Percentiles rank a stretch among this genome's conserved stretches.
Conservation (phyloP, 2,329 filamentous ascomycete species). For the Trichoderma atrobrunneum region DNA sequence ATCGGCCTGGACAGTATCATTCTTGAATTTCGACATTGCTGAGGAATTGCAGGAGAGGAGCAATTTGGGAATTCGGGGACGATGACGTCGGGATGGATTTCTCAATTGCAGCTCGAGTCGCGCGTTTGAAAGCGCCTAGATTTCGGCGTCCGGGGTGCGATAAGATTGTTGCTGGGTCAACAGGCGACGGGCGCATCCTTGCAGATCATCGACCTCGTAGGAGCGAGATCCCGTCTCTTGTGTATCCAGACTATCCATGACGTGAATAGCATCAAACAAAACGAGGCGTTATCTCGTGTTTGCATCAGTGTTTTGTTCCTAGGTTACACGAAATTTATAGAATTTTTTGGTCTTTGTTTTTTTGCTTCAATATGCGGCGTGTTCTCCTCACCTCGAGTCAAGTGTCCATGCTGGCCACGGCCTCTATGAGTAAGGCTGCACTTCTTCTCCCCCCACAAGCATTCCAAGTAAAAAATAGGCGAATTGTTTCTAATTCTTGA, state of each 20-base stretch:
- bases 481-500: neutral
- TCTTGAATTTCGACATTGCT: conserved; percentile 39
- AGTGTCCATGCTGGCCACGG: conserved; percentile 66
- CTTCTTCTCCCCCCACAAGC: neutral
- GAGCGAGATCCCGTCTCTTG: conserved; percentile 5
- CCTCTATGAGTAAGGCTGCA: conserved; percentile 55
- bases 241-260: neutral
- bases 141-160: conserved; percentile 22
- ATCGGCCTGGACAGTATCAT: conserved; percentile 69
- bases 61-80: conserved; percentile 19
- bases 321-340: neutral
- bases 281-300: neutral
- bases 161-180: conserved; percentile 48
- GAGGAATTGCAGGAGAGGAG: neutral
- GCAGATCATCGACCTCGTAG: neutral
- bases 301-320: neutral
- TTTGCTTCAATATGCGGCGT: conserved; percentile 30
- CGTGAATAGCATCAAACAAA: neutral
- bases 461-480: neutral
- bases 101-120: conserved; percentile 21
- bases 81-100: neutral
- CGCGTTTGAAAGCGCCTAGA: conserved; percentile 17
- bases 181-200: conserved; percentile 13
- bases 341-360: neutral
- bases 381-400: conserved; percentile 67